Evolutionary conservation across 345 rosid genomes (phyloP).

Genomic region (Carallia pectinifolia): DNA sequence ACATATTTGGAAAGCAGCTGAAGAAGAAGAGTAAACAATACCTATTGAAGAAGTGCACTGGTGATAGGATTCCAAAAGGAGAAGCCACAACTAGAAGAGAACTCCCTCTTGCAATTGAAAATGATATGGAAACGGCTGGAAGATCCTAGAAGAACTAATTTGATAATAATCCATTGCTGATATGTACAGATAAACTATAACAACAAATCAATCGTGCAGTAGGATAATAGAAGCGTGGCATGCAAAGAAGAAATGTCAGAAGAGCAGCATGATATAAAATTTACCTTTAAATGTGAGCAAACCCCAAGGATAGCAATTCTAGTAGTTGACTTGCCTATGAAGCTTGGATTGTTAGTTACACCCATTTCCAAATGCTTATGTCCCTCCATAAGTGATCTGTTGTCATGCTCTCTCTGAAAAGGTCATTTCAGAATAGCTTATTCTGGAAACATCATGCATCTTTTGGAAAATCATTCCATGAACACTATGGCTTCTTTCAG

Average conservation of each 20-base stretch:
- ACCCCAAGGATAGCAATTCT: constrained; percentile 84
- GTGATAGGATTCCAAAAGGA: constrained; percentile 92
- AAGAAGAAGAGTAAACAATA: constrained; percentile 17
- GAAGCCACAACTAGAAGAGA: constrained; percentile 78
- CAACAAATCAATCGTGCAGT: not conserved
- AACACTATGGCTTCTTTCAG: too few relatives aligned
- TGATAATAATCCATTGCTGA: constrained; percentile 19
- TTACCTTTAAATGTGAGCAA: constrained; percentile 49
- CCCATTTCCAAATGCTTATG: constrained; percentile 27
- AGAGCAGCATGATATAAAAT: constrained; percentile 7
- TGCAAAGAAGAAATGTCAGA: constrained; percentile 4
- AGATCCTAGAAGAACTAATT: constrained; percentile 39
- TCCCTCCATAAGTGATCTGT: constrained; percentile 33
- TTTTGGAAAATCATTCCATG: not conserved
- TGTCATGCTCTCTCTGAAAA: constrained; percentile 39
- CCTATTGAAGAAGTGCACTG: constrained; percentile 90
- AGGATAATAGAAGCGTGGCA: not conserved
- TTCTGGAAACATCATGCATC: not conserved
- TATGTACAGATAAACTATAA: constrained; percentile 1
- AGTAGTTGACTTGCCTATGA: constrained; percentile 55
- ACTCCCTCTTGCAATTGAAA: constrained; percentile 56
- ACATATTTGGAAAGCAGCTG: constrained; percentile 3
- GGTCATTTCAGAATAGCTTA: constrained; percentile 4
- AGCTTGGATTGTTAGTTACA: constrained; percentile 47
- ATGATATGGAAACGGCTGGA: constrained; percentile 41